These are phyloP conservation scores for Geranomyces variabilis DNA, from an alignment of 192 early-diverging fungal species.

Conservation along the genomic window DNA sequence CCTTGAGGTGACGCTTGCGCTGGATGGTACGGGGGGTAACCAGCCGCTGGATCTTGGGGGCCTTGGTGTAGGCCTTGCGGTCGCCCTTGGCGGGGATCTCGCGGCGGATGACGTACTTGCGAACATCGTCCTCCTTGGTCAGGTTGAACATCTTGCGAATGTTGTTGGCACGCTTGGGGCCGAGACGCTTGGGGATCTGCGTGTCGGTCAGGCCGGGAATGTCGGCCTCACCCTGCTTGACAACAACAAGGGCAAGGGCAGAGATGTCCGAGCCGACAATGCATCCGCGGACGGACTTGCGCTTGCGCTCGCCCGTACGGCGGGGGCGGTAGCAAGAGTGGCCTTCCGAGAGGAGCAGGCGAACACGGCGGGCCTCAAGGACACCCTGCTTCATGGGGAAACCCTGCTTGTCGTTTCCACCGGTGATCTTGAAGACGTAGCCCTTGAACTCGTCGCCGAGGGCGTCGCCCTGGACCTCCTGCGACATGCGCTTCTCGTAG, in stretches of 20 bases:
- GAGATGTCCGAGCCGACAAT: slow-evolving; percentile 94
- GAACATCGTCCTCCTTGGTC: slow-evolving; percentile 97
- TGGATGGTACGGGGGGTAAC: slow-evolving; percentile 96
- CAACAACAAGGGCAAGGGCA: slow-evolving; percentile 90
- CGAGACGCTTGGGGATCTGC: slow-evolving; percentile 93
- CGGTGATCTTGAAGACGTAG: slow-evolving; percentile 98
- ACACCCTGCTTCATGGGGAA: slow-evolving; percentile 99
- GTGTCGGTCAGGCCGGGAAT: slow-evolving; percentile 95
- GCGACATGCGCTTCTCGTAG: slow-evolving; percentile 97
- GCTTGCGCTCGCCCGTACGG: slow-evolving; percentile 96
- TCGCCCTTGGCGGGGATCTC: slow-evolving; percentile 79
- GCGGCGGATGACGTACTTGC: slow-evolving; percentile 99
- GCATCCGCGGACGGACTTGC: slow-evolving; percentile 99
- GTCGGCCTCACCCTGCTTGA: slow-evolving; percentile 96
- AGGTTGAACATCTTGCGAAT: slow-evolving; percentile 99
- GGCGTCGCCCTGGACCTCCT: slow-evolving; percentile 93
- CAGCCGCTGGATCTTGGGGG: slow-evolving; percentile 96
- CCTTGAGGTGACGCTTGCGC: slow-evolving; percentile 87
- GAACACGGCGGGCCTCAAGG: slow-evolving; percentile 58
- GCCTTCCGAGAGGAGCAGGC: slow-evolving; percentile 76
- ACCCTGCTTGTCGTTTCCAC: slow-evolving; percentile 96
- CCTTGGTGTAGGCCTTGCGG: slow-evolving; percentile 96
- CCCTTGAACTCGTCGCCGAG: slow-evolving; percentile 99
- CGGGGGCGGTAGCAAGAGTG: slow-evolving; percentile 99
- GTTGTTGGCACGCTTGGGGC: slow-evolving; percentile 98